A percentile compares a stretch with the other conserved stretches of the same genome.
Conservation (phyloP, 2,329 filamentous ascomycete species). For the Clarireedia homoeocarpa region DNA sequence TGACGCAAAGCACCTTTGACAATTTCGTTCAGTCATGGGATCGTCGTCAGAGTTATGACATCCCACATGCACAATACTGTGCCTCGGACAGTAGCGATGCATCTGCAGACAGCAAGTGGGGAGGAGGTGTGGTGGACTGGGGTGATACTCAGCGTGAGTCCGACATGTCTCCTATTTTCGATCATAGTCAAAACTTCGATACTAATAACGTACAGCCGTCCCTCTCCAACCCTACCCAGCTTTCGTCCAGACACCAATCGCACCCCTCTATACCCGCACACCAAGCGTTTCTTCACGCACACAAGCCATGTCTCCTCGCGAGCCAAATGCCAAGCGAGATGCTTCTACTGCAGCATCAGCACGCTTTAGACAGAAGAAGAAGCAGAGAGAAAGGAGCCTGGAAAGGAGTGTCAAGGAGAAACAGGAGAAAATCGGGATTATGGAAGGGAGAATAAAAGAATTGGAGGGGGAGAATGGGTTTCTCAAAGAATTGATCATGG, state of each 20-base stretch:
- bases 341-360: slow-evolving; percentile 84
- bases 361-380: slow-evolving; percentile 90
- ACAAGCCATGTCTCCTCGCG: slow-evolving; percentile 6
- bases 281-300: not conserved
- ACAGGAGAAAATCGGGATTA: slow-evolving; percentile 62
- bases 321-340: slow-evolving; percentile 51
- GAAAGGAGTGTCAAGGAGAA: slow-evolving; percentile 76
- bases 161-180: not conserved
- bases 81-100: slow-evolving; percentile 7
- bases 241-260: not conserved
- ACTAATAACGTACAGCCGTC: not conserved
- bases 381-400: slow-evolving; percentile 79
- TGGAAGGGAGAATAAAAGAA: slow-evolving; percentile 66
- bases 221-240: slow-evolving; percentile 1
- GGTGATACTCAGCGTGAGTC: slow-evolving; percentile 1
- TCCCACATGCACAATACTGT: slow-evolving; percentile 2
- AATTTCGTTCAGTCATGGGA: not conserved
- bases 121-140: slow-evolving; percentile 5
- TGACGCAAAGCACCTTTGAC: not conserved
- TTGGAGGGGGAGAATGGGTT: slow-evolving; percentile 75
- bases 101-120: not conserved
- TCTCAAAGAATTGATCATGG: slow-evolving; percentile 70
- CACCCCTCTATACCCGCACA: not conserved
- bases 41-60: not conserved
- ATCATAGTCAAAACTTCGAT: too few relatives aligned